Conservation (phyloP, 2,329 filamentous ascomycete species). For the Dactylellina leptospora region DNA sequence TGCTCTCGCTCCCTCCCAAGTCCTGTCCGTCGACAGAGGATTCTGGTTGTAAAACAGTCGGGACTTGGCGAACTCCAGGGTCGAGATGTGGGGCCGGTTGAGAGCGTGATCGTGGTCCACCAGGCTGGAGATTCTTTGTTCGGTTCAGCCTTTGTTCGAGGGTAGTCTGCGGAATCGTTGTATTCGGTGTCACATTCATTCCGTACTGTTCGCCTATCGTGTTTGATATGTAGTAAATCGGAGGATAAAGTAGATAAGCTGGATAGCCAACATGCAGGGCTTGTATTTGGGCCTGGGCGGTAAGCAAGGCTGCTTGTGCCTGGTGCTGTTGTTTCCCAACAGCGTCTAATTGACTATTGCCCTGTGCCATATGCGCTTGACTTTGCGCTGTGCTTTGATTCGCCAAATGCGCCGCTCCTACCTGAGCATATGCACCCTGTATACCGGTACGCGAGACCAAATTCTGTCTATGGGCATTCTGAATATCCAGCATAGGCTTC, state of each 20-base stretch:
- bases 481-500: slow-evolving; percentile 36
- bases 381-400: slow-evolving; percentile 3
- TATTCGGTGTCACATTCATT: slow-evolving; percentile 9
- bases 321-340: slow-evolving; percentile 41
- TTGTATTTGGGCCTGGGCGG: slow-evolving; percentile 34
- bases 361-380: slow-evolving; percentile 21
- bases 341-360: slow-evolving; percentile 29
- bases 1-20: slow-evolving; percentile 34
- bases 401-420: not conserved
- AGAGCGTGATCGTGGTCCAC: slow-evolving; percentile 47
- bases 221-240: slow-evolving; percentile 19
- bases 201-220: slow-evolving; percentile 18
- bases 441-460: slow-evolving; percentile 24
- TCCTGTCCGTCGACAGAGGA: slow-evolving; percentile 38
- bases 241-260: slow-evolving; percentile 30
- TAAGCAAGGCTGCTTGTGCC: slow-evolving; percentile 29
- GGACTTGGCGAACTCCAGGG: slow-evolving; percentile 30
- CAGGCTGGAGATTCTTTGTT: slow-evolving; percentile 49
- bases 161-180: slow-evolving; percentile 37
- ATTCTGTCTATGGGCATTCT: slow-evolving; percentile 35
- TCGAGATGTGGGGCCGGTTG: slow-evolving; percentile 47
- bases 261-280: slow-evolving; percentile 27
- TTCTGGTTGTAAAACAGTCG: slow-evolving; percentile 35
- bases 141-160: slow-evolving; percentile 45
- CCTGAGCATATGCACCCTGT: slow-evolving; percentile 21